A percentile compares a stretch with the other conserved stretches of the same genome.
Evolutionary conservation across 2,329 filamentous ascomycete species (phyloP).

Genomic region (Fusarium domesticum): DNA sequence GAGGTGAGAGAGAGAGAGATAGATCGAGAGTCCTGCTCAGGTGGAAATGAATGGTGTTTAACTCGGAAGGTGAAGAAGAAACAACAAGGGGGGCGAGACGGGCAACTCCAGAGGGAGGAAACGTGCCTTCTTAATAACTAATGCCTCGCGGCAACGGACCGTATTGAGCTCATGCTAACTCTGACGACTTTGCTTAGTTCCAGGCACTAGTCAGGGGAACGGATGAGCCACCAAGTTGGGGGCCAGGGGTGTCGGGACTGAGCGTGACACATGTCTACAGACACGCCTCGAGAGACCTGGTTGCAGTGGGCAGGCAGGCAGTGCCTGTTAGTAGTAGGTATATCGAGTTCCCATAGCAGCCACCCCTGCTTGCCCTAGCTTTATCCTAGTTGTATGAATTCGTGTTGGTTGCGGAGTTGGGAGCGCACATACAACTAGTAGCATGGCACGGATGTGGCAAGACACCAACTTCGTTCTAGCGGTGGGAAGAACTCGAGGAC

Average conservation of each 20-base stretch:
- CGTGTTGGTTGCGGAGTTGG: conserved; percentile 12
- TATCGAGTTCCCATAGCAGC: too few species aligned
- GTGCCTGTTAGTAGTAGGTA: too few species aligned
- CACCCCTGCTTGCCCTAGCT: too few species aligned
- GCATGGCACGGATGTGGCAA: conserved; percentile 26
- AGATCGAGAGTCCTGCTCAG: conserved; percentile 31
- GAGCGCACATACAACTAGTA: conserved; percentile 13
- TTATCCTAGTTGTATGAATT: too few species aligned
- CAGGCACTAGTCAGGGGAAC: conserved; percentile 4
- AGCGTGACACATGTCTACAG: too few species aligned
- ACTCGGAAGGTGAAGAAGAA: conserved; percentile 26
- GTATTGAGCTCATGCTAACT: conserved; percentile 21
- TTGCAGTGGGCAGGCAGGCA: too few species aligned
- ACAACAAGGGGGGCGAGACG: conserved; percentile 12
- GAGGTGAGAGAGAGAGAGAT: conserved; percentile 26
- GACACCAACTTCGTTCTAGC: conserved; percentile 14
- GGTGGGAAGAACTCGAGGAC: conserved; percentile 22
- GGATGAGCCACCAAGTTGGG: not conserved
- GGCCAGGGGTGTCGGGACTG: not conserved
- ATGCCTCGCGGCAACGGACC: conserved; percentile 25
- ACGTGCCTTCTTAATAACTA: conserved; percentile 21
- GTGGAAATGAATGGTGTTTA: conserved; percentile 29
- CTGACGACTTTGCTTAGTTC: conserved; percentile 22
- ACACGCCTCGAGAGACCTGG: too few species aligned
- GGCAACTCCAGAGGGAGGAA: conserved; percentile 21